Evolutionary conservation across 805 yeast species (phyloP), one percentile per base, ranked within the genome.

Genomic region (Tetrapisispora arboricola): DNA sequence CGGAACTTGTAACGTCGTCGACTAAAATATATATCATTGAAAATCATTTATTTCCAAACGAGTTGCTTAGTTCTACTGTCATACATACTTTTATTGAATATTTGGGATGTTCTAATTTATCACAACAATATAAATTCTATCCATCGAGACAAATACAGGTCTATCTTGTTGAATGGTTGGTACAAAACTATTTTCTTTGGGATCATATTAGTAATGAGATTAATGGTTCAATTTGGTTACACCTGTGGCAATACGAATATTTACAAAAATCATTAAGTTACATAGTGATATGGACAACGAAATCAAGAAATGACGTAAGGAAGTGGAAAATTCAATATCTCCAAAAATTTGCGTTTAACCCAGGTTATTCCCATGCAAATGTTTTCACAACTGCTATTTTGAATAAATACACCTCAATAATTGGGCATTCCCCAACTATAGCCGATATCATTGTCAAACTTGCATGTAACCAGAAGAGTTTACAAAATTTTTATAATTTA

Each of bases 221-320:
- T 9, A 49, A 51, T 13, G 46, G 42, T 1, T 58, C 67, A 2
- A 17, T 58, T 9, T 50, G 64, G 46, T 51, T 65, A 38, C 62
- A 65, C 32, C 51, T 57, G 17, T 51, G 69, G 53, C 61, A 61
- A 40, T 61, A 51, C 37, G 64, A 59, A n/a, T 65, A 48, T 41
- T 39, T 66, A 2, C 61, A 66, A 42, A 47, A 55, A 3, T 53
- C 60, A 48, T 42, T 65, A 18, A 60, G 68, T 1, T 60, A 59
- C 31, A 37, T 67, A 2, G 40, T 67, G 4, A 48, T 65, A 28
- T 54, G 66, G 50, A 40, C 54, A 2, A 59, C 68, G 0, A 51
- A 49, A n/a, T 41, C 42, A 1, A 43, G 39, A 12, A 37, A 34
- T 1, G 64, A 64, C 31, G 55, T 65, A 3, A 59, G 49, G 27